Conservation (phyloP, 2,329 filamentous ascomycete genomes). For the Chaetomiaceae sp. region DNA sequence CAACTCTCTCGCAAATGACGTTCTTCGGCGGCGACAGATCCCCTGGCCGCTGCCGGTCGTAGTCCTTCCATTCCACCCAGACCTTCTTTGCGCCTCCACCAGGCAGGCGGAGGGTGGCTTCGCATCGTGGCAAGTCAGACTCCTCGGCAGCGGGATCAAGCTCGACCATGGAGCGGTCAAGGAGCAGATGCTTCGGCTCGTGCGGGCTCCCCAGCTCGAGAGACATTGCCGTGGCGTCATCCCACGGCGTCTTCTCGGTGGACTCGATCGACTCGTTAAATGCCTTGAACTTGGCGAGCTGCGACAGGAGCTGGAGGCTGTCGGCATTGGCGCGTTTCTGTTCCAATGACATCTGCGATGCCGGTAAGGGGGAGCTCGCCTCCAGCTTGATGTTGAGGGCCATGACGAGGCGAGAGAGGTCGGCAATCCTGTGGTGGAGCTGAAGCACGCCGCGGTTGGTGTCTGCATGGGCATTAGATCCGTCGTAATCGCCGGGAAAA, state of each 20-base stretch:
- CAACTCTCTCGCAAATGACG: conserved; percentile 41
- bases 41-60: conserved; percentile 35
- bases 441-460: conserved; percentile 45
- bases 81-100: conserved; percentile 36
- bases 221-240: conserved; percentile 36
- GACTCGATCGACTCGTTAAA: conserved; percentile 46
- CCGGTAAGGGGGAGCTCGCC: conserved; percentile 18
- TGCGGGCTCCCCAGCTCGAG: conserved; percentile 37
- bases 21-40: conserved; percentile 36
- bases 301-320: conserved; percentile 38
- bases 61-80: conserved; percentile 51
- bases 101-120: conserved; percentile 36
- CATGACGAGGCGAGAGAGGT: conserved; percentile 43
- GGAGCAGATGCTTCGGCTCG: conserved; percentile 31
- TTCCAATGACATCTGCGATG: conserved; percentile 30
- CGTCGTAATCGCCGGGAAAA: no score
- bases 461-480: no score
- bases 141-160: conserved; percentile 33
- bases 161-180: conserved; percentile 35
- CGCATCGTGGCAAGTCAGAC: conserved; percentile 36
- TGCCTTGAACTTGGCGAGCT: conserved; percentile 48
- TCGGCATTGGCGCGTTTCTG: conserved; percentile 38
- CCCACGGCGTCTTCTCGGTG: conserved; percentile 28
- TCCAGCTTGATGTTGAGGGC: conserved; percentile 43
- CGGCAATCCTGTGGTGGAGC: conserved; percentile 43